Base-by-base conservation (phyloP, 192 early-diverging fungal species). In the Backusella liffmaniae region DNA sequence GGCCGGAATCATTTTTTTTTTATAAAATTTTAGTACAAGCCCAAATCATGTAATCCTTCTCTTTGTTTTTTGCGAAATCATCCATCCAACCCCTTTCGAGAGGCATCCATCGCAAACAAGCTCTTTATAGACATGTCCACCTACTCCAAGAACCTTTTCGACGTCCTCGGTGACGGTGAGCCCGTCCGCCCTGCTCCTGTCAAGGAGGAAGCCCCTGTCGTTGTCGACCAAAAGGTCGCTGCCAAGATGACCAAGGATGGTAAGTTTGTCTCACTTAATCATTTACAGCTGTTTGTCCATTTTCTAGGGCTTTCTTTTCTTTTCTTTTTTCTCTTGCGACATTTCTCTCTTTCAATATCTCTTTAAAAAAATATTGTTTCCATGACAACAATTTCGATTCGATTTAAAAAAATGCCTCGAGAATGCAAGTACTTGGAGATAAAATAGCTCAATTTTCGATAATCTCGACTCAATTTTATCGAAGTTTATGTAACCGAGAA, bases 141-240 rank as follows among this genome's bases (percentile, higher is more conserved):
- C 76, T 85, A 84, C 73, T 91, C 91, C 74, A 82, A 87, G 74
- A 91, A 91, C 84, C 85, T 84, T 76, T 95, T 92, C 76, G 87
- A 88, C 62, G 86, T 92, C 83, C 84, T 92, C 79, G 82, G 85
- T 80, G 88, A 92, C 76, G 86, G 89, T 75, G 88, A 83, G 23
- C 81, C 72, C 69, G 85, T 84, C 79, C 84, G 82, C 69, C 76
- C 80, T 85, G 67, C 81, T 30, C 73, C 76, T 79, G 42, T 44
- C 26, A 44, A 71, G 42, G 70, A 71, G 15, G 67, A 35, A 13
- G 80, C 77, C 30, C 76, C 74, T 73, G 82, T 83, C 77, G 80
- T 83, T 73, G 77, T 77, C 7, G 74, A 77, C 72, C 77, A 86
- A 79, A 76, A 76, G 59, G 74, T 77, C 56, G 65, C 73, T 65